These are phyloP conservation scores for Xylariales sp. DNA, from an alignment of 2,329 filamentous ascomycete genomes.

Conservation along the genomic window DNA sequence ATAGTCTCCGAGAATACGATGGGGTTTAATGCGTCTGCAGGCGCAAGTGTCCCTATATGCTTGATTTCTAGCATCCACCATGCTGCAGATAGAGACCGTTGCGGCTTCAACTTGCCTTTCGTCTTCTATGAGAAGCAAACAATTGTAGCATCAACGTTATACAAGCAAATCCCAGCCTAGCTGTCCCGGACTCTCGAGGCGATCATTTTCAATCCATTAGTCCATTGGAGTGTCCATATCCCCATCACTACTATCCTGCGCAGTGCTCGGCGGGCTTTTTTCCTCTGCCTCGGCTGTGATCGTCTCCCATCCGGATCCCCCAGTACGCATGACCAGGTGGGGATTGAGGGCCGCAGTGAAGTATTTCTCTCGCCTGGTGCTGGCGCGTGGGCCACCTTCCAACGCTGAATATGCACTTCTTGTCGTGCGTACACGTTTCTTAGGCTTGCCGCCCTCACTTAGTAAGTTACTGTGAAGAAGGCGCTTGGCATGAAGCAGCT, in stretches of 20 bases:
- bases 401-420: conserved; percentile 70
- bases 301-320: conserved; percentile 36
- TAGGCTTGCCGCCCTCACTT: conserved; percentile 49
- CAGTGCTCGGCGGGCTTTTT: background rate
- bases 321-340: conserved; percentile 61
- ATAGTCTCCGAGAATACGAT: no score
- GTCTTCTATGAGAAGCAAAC: no score
- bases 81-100: no score
- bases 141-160: no score
- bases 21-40: no score
- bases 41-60: no score
- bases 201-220: no score
- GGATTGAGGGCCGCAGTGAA: conserved; percentile 61
- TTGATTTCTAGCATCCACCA: no score
- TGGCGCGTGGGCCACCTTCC: conserved; percentile 66
- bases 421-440: conserved; percentile 65
- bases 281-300: conserved; percentile 8
- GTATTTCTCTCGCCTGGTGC: conserved; percentile 66
- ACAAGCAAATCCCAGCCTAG: no score
- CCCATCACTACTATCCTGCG: background rate
- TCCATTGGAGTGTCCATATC: conserved; percentile 2
- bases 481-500: conserved; percentile 64
- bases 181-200: no score
- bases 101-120: no score
- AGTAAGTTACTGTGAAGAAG: conserved; percentile 57